A percentile compares a stretch with the other conserved stretches of the same genome.
phyloP scores from a whole-genome alignment of 345 rosid genomes.

The Melastoma malabathricum region DNA sequence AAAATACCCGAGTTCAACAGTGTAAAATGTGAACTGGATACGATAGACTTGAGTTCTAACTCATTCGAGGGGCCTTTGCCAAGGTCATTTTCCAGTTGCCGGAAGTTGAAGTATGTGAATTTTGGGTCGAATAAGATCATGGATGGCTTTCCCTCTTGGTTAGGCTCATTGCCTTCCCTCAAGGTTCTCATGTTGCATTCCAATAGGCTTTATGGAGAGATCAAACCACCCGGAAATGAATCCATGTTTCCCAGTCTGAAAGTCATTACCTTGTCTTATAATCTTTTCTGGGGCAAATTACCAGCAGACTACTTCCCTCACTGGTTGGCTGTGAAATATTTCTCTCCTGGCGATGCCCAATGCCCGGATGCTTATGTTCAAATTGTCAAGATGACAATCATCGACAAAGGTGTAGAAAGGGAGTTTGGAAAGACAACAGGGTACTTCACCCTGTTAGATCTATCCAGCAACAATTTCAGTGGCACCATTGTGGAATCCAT shows the following conservation, averaged over 20 bases:
- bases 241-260: not conserved
- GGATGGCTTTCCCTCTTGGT: slow-evolving; percentile 6
- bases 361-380: not conserved
- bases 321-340: slow-evolving; percentile 1
- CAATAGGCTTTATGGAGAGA: slow-evolving; percentile 4
- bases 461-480: slow-evolving; percentile 2
- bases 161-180: not conserved
- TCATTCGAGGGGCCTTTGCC: slow-evolving; percentile 2
- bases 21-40: accelerated
- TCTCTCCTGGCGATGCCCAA: not conserved
- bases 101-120: accelerated
- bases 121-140: not conserved
- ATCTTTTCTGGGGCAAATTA: not conserved
- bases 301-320: not conserved
- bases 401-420: slow-evolving; percentile 4
- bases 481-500: slow-evolving; percentile 1
- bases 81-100: slow-evolving; percentile 1
- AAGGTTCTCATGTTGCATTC: slow-evolving; percentile 3
- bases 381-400: not conserved
- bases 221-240: not conserved
- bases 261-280: slow-evolving; percentile 3
- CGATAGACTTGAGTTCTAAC: slow-evolving; percentile 7
- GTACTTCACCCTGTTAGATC: slow-evolving; percentile 5
- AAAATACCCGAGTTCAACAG: slow-evolving; percentile 5
- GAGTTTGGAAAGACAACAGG: slow-evolving; percentile 3